phyloP scores from a whole-genome alignment of 495 filamentous ascomycete species.

The Podospora comata region DNA sequence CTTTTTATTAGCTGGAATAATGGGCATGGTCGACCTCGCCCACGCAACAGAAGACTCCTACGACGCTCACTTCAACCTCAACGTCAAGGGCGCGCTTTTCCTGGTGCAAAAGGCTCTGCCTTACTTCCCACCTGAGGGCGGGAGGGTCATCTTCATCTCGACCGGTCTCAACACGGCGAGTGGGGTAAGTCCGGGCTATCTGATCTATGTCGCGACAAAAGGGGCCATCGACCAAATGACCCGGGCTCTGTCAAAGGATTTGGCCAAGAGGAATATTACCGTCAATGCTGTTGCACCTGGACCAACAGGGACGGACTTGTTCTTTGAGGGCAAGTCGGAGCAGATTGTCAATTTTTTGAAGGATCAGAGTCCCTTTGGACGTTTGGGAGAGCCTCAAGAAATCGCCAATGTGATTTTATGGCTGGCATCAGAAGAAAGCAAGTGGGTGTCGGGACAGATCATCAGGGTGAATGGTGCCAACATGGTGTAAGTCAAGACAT shows the following conservation, averaged over 20 bases:
- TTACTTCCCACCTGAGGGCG: constrained; percentile 53
- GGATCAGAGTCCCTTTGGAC: constrained; percentile 51
- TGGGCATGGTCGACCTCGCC: constrained; percentile 55
- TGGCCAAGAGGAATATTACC: constrained; percentile 56
- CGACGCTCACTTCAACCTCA: constrained; percentile 52
- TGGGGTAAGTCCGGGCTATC: constrained; percentile 54
- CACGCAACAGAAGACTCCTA: constrained; percentile 57
- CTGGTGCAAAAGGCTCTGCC: constrained; percentile 60
- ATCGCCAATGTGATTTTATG: constrained; percentile 58
- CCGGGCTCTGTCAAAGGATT: constrained; percentile 60
- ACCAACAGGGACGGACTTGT: constrained; percentile 65
- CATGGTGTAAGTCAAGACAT: constrained; percentile 27
- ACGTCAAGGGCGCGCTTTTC: constrained; percentile 69
- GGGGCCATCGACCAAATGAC: constrained; percentile 71
- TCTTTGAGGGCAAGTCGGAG: constrained; percentile 60
- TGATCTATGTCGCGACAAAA: constrained; percentile 62
- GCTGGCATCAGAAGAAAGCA: constrained; percentile 47
- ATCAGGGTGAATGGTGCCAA: constrained; percentile 59
- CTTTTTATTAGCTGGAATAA: constrained; percentile 43
- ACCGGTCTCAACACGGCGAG: constrained; percentile 48
- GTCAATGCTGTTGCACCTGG: constrained; percentile 67
- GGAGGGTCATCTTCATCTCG: constrained; percentile 60
- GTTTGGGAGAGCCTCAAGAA: constrained; percentile 60
- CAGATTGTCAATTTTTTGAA: constrained; percentile 52
- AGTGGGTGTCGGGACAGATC: constrained; percentile 66